These are phyloP conservation scores for Ogataea pini DNA, from an alignment of 805 yeast genomes.

Conservation along the genomic window DNA sequence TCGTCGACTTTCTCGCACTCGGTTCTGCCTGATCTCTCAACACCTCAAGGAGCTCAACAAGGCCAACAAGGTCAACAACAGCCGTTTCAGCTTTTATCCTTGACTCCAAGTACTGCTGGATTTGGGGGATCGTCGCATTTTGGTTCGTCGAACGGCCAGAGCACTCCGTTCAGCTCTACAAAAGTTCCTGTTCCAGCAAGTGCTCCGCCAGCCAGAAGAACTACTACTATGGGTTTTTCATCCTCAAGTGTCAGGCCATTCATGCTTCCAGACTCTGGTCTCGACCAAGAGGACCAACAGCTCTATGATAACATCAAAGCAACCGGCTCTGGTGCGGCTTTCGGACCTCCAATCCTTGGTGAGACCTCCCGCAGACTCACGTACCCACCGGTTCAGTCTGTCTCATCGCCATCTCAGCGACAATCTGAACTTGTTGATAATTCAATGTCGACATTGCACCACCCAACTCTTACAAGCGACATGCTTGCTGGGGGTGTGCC, in stretches of 20 bases:
- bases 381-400: slow-evolving; percentile 25
- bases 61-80: slow-evolving; percentile 11
- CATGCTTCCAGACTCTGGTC: slow-evolving; percentile 23
- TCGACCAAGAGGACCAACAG: slow-evolving; percentile 10
- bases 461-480: slow-evolving; percentile 30
- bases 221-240: slow-evolving; percentile 21
- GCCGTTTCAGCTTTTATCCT: slow-evolving; percentile 20
- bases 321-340: slow-evolving; percentile 7
- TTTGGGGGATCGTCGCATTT: slow-evolving; percentile 21
- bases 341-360: slow-evolving; percentile 30
- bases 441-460: slow-evolving; percentile 28
- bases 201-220: slow-evolving; percentile 28
- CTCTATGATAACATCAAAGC: background rate
- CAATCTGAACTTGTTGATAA: slow-evolving; percentile 11
- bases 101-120: slow-evolving; percentile 26
- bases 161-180: slow-evolving; percentile 26
- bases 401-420: slow-evolving; percentile 14
- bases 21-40: slow-evolving; percentile 23
- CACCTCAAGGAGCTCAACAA: slow-evolving; percentile 18
- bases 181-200: slow-evolving; percentile 21
- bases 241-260: slow-evolving; percentile 22
- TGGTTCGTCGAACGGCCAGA: slow-evolving; percentile 12
- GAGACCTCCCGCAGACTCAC: slow-evolving; percentile 47
- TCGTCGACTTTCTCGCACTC: slow-evolving; percentile 22
- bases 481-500: slow-evolving; percentile 30